Base-by-base conservation (phyloP, 345 rosid species). In the Physaria fendleri region DNA sequence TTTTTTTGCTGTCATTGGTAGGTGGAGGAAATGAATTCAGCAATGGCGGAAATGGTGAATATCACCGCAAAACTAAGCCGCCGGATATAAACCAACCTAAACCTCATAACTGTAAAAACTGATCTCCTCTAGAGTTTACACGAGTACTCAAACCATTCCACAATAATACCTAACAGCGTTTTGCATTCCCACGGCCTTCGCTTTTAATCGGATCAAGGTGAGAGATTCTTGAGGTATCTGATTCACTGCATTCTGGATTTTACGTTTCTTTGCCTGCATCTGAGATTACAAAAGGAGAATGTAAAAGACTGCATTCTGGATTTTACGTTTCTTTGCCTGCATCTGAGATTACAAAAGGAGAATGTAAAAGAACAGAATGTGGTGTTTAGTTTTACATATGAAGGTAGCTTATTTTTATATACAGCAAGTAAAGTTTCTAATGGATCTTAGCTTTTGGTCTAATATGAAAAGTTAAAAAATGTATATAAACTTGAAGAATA, bases 1-100 rank as follows among this genome's bases (percentile, higher is more conserved):
- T 8, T 14, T 20, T 43, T 55, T 41, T n/a, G 14, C 13, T 48
- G 24, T 57, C 44, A 48, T 62, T 59, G 8, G n/a, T 75, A 89
- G 99, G 92, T 83, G 62, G 97, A 93, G 28, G 85, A 81, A 74
- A 74, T 76, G 74, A 81, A 85, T 55, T 77, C 77, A 12, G 74
- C 79, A 62, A 74, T 81, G 65, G 78, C 68, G 0, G 99, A 93
- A 67, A 81, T 85, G 25, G 75, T 72, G 74, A 82, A 71, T 46
- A 74, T 85, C 57, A 79, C 84, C 47, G 79, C 66, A 27, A 85
- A 93, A 76, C 74, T 79, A 72, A 81, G 76, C 61, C 76, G 76
- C 61, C 76, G 74, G 4, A 64, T 69, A 56, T 57, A 66, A 14
- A 71, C 78, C 71, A 80, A 74, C 79, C 87, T 83, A 85, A 85